Evolutionary conservation across 352 stramenopile genomes (phyloP), one percentile per base, ranked within the genome.

Genomic region (Aphanomyces invadans): DNA sequence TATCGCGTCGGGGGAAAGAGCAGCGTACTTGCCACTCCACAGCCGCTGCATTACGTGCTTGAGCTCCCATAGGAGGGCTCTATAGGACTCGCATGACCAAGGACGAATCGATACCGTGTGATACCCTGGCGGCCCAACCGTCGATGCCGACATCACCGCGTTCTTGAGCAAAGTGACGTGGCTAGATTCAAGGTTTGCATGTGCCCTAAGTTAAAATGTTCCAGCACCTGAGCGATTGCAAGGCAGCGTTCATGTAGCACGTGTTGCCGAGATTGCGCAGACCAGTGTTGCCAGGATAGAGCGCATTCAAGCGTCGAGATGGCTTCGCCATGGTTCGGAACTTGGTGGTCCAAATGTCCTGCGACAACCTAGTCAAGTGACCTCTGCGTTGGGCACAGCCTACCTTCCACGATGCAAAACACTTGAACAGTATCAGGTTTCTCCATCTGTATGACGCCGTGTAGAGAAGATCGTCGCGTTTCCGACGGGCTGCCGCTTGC

Each of bases 31-130:
- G 46, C 46, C 46, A 54, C 17, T 28, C 46, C 46, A 54, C 0
- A 54, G 46, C 19, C 46, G 19, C 9, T 54, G 9, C 17, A 54
- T 23, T 12, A 54, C 9, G 0, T 10, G 9, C 19, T 21, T 10
- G 62, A 80, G 73, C 26, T 90, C 57, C 74, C 9, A 33, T 15
- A 61, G 11, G 42, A 61, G 28, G 0, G 32, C n/a, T 42, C 52
- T 44, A 61, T 26, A 26, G 25, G 17, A 26, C 15, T 26, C n/a
- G 17, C 25, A 1, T 57, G 49, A 57, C 17, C 17, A 48, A 48
- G 15, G n/a, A 15, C 0, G n/a, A 48, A n/a, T n/a, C 39, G n/a
- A 48, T 45, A 17, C 38, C 9, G 9, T 9, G 9, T 45, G 9
- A 45, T 45, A 54, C 46, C 46, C 46, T 54, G 46, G 46, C 2